These are phyloP conservation scores for Trichomonas tenax DNA, from an alignment of 208 protist species.

Conservation along the genomic window DNA sequence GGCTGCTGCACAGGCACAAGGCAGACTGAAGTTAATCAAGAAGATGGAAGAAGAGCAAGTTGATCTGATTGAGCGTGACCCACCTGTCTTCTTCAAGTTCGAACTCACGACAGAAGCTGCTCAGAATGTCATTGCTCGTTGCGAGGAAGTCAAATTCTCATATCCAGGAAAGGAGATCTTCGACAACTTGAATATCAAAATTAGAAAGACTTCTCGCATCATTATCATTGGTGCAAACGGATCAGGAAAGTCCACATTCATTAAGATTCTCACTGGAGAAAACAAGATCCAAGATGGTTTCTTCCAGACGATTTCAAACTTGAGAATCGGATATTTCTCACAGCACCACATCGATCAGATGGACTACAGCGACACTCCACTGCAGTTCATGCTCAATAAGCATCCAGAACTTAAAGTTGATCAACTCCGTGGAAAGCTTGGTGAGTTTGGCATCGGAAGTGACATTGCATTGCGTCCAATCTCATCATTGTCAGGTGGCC, in stretches of 20 bases:
- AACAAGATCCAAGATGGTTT: constrained; percentile 14
- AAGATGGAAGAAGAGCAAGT: constrained; percentile 41
- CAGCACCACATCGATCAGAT: constrained; percentile 38
- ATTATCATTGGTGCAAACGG: constrained; percentile 28
- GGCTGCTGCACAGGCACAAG: constrained; percentile 43
- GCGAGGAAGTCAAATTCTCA: neutral
- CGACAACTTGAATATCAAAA: neutral
- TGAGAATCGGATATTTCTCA: constrained; percentile 30
- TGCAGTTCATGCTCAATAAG: constrained; percentile 24
- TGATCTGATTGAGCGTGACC: neutral
- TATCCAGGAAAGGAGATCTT: neutral
- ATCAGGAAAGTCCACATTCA: constrained; percentile 30
- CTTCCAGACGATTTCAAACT: constrained; percentile 4
- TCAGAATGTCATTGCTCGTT: neutral
- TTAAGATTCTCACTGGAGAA: constrained; percentile 25
- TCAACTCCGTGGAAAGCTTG: constrained; percentile 1
- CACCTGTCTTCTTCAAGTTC: neutral
- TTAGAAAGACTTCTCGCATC: neutral
- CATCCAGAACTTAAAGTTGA: neutral
- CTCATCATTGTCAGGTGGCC: constrained; percentile 29
- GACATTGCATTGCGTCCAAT: constrained; percentile 24
- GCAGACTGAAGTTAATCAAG: constrained; percentile 42
- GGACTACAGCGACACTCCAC: constrained; percentile 26
- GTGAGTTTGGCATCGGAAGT: constrained; percentile 24
- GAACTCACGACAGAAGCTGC: neutral